These are phyloP conservation scores for Chrysophaeum taylorii DNA, from an alignment of 352 stramenopile species.

Conservation along the genomic window DNA sequence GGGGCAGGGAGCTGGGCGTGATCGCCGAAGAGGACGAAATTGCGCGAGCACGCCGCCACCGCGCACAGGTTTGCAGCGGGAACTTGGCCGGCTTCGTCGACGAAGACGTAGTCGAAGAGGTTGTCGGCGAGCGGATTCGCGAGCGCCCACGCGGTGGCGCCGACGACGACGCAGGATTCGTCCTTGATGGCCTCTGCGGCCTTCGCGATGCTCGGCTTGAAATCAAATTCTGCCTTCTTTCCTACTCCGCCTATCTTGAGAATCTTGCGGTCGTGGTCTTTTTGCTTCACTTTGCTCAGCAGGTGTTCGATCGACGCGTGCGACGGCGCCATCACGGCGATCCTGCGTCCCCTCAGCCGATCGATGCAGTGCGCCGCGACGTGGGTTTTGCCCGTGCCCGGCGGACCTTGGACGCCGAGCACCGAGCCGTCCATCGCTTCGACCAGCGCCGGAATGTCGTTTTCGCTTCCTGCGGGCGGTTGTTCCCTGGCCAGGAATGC, in stretches of 20 bases:
- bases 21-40: background rate
- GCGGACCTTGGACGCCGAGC: background rate
- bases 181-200: too few species aligned
- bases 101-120: slow-evolving; percentile 3
- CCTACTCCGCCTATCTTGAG: too few species aligned
- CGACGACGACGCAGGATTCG: background rate
- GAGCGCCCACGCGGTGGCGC: background rate
- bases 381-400: slow-evolving; percentile 1
- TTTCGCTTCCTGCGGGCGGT: background rate
- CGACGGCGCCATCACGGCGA: background rate
- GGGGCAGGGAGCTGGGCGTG: background rate
- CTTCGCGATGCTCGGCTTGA: too few species aligned
- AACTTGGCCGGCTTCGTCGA: slow-evolving; percentile 7
- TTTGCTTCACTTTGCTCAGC: too few species aligned
- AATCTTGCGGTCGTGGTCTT: too few species aligned
- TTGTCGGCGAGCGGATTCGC: background rate
- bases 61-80: background rate
- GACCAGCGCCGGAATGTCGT: background rate
- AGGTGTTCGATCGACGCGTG: background rate
- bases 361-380: background rate
- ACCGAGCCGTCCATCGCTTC: background rate
- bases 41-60: background rate
- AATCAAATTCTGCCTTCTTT: too few species aligned
- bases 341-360: background rate
- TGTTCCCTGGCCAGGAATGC: background rate